phyloP scores from a whole-genome alignment of 345 rosid species.

The Turnera subulata region DNA sequence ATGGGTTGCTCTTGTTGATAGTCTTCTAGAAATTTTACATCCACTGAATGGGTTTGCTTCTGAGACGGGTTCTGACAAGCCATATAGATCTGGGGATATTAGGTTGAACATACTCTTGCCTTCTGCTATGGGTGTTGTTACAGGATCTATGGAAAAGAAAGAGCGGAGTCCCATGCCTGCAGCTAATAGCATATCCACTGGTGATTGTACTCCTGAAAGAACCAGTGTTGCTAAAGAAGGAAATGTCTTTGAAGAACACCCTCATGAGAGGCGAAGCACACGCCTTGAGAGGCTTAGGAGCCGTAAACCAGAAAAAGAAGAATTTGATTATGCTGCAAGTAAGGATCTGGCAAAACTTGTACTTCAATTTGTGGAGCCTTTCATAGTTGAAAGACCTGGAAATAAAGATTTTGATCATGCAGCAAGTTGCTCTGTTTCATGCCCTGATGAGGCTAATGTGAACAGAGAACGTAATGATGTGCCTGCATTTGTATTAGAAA shows the following conservation, averaged over 20 bases:
- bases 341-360: conserved; percentile 65
- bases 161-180: conserved; percentile 25
- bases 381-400: conserved; percentile 36
- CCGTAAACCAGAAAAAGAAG: conserved; percentile 95
- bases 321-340: conserved; percentile 48
- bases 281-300: conserved; percentile 93
- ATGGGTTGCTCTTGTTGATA: conserved; percentile 60
- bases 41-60: conserved; percentile 39
- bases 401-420: conserved; percentile 33
- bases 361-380: conserved; percentile 68
- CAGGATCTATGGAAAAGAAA: conserved; percentile 39
- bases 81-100: conserved; percentile 65
- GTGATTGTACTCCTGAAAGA: conserved; percentile 47
- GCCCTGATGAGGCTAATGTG: conserved; percentile 32
- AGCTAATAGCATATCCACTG: conserved; percentile 37
- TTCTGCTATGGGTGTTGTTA: conserved; percentile 35
- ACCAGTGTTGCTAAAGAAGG: conserved; percentile 40
- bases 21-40: conserved; percentile 63
- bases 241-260: conserved; percentile 59
- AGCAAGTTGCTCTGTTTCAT: conserved; percentile 33
- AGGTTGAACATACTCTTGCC: conserved; percentile 49
- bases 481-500: conserved; percentile 54
- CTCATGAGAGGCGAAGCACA: conserved; percentile 93
- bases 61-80: conserved; percentile 26
- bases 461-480: conserved; percentile 47